These are phyloP conservation scores for Eucalyptus pumila DNA, from an alignment of 345 rosid species.

Conservation along the genomic window DNA sequence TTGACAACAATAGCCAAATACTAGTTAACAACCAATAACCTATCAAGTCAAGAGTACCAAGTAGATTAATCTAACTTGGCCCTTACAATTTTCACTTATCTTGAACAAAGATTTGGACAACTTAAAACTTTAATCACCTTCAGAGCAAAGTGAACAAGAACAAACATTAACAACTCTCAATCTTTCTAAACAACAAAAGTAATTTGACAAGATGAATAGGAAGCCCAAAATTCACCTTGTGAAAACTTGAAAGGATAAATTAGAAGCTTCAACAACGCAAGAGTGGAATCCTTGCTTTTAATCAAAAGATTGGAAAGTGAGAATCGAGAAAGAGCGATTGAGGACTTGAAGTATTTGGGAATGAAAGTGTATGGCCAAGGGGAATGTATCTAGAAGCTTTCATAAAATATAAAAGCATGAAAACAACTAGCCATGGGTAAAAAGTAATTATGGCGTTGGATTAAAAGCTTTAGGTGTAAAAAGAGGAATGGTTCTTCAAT, in stretches of 20 bases:
- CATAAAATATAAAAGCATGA: not conserved
- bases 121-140: not conserved
- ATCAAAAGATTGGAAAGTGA: too few relatives aligned
- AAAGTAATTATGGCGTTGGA: too few relatives aligned
- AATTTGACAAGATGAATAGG: not conserved
- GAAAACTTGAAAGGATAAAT: not conserved
- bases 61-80: not conserved
- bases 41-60: not conserved
- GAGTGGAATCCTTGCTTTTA: too few relatives aligned
- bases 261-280: not conserved
- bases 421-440: not conserved
- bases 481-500: too few relatives aligned
- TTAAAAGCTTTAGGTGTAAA: too few relatives aligned
- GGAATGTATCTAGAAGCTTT: not conserved
- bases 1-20: not conserved
- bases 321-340: too few relatives aligned
- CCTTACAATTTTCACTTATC: not conserved
- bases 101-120: not conserved
- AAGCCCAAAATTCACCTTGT: not conserved
- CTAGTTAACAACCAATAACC: not conserved
- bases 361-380: not conserved
- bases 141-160: not conserved
- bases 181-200: too few relatives aligned
- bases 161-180: not conserved
- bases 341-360: not conserved